Percentiles rank a stretch among this genome's conserved stretches.
These are phyloP conservation scores for Clarireedia monteithiana DNA, from an alignment of 2,329 filamentous ascomycete genomes.

Conservation along the genomic window DNA sequence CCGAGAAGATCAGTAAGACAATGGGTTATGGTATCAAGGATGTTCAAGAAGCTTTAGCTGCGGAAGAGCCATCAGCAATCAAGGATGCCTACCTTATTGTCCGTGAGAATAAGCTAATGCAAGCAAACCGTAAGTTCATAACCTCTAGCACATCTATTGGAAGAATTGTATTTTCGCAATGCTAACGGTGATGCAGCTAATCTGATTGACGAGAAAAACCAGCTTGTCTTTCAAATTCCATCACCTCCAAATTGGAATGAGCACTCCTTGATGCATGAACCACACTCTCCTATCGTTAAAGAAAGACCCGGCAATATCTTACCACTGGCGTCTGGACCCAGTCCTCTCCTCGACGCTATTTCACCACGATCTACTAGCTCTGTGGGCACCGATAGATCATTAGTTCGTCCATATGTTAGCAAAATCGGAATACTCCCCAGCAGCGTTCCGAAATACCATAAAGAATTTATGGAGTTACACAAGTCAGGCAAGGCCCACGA, in stretches of 20 bases:
- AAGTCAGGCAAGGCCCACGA: conserved; percentile 44
- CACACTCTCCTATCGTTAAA: background rate
- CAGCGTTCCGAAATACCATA: conserved; percentile 84
- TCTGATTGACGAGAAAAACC: conserved; percentile 27
- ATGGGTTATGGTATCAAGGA: conserved; percentile 97
- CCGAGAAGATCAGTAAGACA: conserved; percentile 91
- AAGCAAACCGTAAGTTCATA: conserved; percentile 69
- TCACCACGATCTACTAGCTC: conserved; percentile 29
- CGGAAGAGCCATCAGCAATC: conserved; percentile 91
- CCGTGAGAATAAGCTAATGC: conserved; percentile 95
- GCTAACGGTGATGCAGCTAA: conserved; percentile 24
- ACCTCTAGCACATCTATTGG: background rate
- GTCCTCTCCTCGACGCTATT: conserved; percentile 23
- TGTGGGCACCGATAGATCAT: conserved; percentile 25
- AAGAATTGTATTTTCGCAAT: background rate
- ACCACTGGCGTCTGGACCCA: conserved; percentile 15
- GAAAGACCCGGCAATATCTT: conserved; percentile 4
- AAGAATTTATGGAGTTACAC: conserved; percentile 75
- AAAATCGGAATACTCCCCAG: conserved; percentile 90
- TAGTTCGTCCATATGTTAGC: conserved; percentile 42
- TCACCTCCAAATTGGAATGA: conserved; percentile 46
- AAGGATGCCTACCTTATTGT: conserved; percentile 99
- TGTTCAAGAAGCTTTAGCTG: conserved; percentile 87
- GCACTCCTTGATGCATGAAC: background rate
- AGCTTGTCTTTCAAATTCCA: conserved; percentile 42